Base-by-base conservation (phyloP, 129 eudicot genomes). In the Dittrichia graveolens region DNA sequence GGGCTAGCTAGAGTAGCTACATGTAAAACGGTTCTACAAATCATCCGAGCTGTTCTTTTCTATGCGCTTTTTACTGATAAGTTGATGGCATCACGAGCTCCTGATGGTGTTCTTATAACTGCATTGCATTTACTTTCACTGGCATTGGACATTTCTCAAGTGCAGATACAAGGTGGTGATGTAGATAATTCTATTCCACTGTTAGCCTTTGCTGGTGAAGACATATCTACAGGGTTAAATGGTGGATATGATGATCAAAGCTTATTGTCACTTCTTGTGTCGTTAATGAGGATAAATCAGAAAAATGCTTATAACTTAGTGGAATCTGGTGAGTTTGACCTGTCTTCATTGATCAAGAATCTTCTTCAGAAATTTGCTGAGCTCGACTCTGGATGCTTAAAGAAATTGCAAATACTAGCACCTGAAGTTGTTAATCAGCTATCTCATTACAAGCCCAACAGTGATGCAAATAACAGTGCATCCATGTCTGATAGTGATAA, bases 291-390 rank as follows among this genome's bases (percentile, higher is more conserved):
- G 89, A 84, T 80, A 71, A 87, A 95, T 66, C 83, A 77, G 75
- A 84, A 79, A 53, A 81, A 76, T 61, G 38, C 80, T 37, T 82
- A 78, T 34, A 73, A 65, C 60, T 63, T 73, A 45, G 48, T 69
- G 83, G 97, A 95, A 80, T 79, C 86, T 68, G 91, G 97, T 45
- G 79, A 70, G 80, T 85, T 86, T 69, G 84, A 82, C 75, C 68
- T 95, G 37, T 84, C 96, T 60, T 79, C 87, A 48, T 81, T 90
- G 74, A 79, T 91, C 65, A 82, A 80, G 61, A 79, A 71, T 82
- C 73, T 95, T 13, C 83, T 95, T 57, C 90, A 88, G 82, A 88
- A 89, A 77, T 88, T 95, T 73, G 94, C 92, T 69, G 96, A 90
- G 71, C 89, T 95, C 52, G 91, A 95, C 69, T 59, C 89, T 54